phyloP scores from a whole-genome alignment of 495 filamentous ascomycete genomes.

The Aspergillus asperescens region DNA sequence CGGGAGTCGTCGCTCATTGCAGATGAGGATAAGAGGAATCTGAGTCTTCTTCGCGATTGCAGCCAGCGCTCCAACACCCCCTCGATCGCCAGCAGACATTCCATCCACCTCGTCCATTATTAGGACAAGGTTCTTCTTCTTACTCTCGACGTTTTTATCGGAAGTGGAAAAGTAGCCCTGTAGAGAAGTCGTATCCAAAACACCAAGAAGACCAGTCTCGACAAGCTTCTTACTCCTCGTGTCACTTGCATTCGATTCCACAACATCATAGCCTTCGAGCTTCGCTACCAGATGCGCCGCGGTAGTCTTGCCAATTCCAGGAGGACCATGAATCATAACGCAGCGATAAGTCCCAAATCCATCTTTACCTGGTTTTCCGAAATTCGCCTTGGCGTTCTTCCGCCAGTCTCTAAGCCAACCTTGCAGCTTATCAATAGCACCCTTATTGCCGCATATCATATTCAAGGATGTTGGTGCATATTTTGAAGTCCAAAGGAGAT shows the following conservation, averaged over 20 bases:
- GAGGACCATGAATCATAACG: constrained; percentile 89
- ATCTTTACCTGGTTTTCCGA: constrained; percentile 75
- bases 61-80: constrained; percentile 90
- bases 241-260: constrained; percentile 96
- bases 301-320: constrained; percentile 96
- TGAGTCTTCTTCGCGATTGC: constrained; percentile 91
- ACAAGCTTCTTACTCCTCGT: constrained; percentile 97
- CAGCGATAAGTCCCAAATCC: constrained; percentile 73
- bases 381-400: constrained; percentile 63
- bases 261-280: constrained; percentile 84
- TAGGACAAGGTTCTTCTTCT: constrained; percentile 86
- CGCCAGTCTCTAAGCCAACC: constrained; percentile 81
- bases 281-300: constrained; percentile 92
- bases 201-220: constrained; percentile 76
- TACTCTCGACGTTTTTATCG: constrained; percentile 68
- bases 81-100: constrained; percentile 96
- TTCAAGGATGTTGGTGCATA: constrained; percentile 79
- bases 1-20: constrained; percentile 84
- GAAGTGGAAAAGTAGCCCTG: constrained; percentile 88
- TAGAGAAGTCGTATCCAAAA: constrained; percentile 88
- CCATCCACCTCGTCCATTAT: constrained; percentile 99
- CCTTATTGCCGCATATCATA: constrained; percentile 96
- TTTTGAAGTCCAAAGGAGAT: constrained; percentile 88
- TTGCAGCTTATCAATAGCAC: constrained; percentile 80
- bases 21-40: constrained; percentile 94